These are phyloP conservation scores for Blepharisma japonicum DNA, from an alignment of 73 alveolate species.

Conservation along the genomic window DNA sequence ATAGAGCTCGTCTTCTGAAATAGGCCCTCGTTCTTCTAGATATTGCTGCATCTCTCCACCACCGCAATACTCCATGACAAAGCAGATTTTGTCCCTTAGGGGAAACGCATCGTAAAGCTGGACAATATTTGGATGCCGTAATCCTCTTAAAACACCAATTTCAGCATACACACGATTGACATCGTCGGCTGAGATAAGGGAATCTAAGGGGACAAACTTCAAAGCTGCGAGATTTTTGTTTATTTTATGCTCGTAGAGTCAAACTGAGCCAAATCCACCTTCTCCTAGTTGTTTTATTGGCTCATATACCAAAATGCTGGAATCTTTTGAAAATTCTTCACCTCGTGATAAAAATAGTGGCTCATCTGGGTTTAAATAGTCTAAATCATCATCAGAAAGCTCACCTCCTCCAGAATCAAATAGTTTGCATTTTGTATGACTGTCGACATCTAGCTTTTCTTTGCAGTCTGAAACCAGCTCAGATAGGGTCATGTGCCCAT, in stretches of 20 bases:
- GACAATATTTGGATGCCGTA: slow-evolving; percentile 6
- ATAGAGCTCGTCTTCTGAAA: background rate
- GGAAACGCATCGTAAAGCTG: background rate
- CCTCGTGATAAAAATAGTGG: background rate
- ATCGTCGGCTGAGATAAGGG: too few relatives aligned
- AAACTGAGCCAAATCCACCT: slow-evolving; percentile 60
- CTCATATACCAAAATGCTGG: slow-evolving; percentile 50
- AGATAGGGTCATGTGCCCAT: too few relatives aligned
- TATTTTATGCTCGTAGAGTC: slow-evolving; percentile 43
- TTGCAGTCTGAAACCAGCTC: too few relatives aligned
- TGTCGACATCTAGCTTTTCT: too few relatives aligned
- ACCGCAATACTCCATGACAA: background rate
- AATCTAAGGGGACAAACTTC: background rate
- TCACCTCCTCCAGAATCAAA: slow-evolving; percentile 17
- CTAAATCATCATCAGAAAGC: background rate
- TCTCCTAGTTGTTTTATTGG: slow-evolving; percentile 50
- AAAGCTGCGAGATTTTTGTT: slow-evolving; percentile 19
- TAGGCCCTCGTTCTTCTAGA: background rate
- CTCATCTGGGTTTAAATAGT: background rate
- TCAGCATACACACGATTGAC: too few relatives aligned
- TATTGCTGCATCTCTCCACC: slow-evolving; percentile 18
- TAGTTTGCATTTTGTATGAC: background rate
- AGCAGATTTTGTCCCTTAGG: background rate
- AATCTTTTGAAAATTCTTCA: slow-evolving; percentile 28
- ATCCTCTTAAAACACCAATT: background rate